Conservation (phyloP, 805 yeast genomes). For the Kazachstania taianensis region DNA sequence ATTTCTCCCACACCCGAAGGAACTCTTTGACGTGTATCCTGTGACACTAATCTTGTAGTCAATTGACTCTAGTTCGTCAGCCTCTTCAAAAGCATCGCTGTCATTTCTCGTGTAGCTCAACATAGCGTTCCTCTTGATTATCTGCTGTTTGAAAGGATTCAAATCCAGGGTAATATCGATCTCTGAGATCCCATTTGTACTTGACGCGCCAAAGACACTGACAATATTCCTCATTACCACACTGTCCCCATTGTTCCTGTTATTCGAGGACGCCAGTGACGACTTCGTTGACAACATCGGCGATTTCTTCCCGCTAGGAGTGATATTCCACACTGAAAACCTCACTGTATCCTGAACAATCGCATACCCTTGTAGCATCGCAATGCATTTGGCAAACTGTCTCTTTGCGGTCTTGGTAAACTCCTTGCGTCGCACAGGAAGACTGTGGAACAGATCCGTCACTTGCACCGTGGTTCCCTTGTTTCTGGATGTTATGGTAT, state of each 20-base stretch:
- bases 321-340: conserved; percentile 48
- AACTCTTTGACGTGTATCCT: conserved; percentile 67
- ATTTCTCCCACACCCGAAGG: conserved; percentile 70
- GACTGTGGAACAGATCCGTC: conserved; percentile 46
- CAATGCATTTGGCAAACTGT: conserved; percentile 63
- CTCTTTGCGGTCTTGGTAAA: conserved; percentile 54
- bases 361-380: conserved; percentile 56
- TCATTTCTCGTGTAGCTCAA: not conserved
- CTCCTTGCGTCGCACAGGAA: conserved; percentile 80
- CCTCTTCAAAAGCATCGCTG: conserved; percentile 7
- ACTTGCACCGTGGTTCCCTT: conserved; percentile 63
- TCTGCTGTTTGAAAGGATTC: conserved; percentile 20
- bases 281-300: conserved; percentile 50
- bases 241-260: conserved; percentile 33
- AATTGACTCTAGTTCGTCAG: conserved; percentile 4
- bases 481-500: conserved; percentile 39
- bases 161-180: conserved; percentile 36
- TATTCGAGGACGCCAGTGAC: no score
- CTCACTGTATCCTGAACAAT: conserved; percentile 49
- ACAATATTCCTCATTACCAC: conserved; percentile 48
- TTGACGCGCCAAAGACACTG: conserved; percentile 61
- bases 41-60: conserved; percentile 31
- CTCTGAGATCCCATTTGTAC: conserved; percentile 46
- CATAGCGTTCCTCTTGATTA: conserved; percentile 3
- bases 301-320: conserved; percentile 38